Evolutionary conservation across 768 basidiomycete genomes (phyloP), one percentile per base, ranked within the genome.

Genomic region (Tephrocybe sp.): DNA sequence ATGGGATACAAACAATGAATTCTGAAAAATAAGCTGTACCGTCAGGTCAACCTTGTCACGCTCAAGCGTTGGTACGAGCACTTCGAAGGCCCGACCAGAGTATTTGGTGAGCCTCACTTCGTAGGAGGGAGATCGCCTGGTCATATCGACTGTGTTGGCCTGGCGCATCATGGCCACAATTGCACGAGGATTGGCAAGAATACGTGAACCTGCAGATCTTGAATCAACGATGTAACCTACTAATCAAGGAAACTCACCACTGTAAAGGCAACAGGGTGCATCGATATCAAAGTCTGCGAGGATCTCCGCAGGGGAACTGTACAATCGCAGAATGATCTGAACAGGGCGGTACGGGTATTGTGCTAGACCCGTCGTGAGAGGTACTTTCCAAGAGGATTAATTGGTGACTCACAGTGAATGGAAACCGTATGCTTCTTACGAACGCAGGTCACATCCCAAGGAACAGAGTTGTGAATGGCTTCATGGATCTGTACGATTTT

Each of bases 221-320:
- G 11, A 11, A 5, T 30, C 11, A 30, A 30, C 5, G 11, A 30
- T 5, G 28, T 11, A 30, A 11, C 11, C 28, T 5, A 30, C n/a
- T n/a, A 21, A 18, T 6, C 5, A 21, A n/a, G 18, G n/a, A 34
- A 3, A 42, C 40, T 8, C 37, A 51, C 78, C 79, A 55, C 80
- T 74, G 46, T 71, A 85, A 1, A 78, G 76, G 46, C 78, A 81
- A 66, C 81, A 84, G 4, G 83, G 80, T 0, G 79, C 80, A 53
- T 86, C 84, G 38, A 86, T 76, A 57, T 86, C 84, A 55, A 86
- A 86, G 8, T 84, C 84, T 4, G 83, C 80, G 1, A 86, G 71
- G 47, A 86, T 73, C 59, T 86, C 84, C 0, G 83, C 83, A 15
- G 83, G 84, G 30, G 82, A 84, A 12, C 65, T 69, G 57, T 85